These are phyloP conservation scores for Lagenaria siceraria DNA, from an alignment of 306 rosid species.

Conservation along the genomic window DNA sequence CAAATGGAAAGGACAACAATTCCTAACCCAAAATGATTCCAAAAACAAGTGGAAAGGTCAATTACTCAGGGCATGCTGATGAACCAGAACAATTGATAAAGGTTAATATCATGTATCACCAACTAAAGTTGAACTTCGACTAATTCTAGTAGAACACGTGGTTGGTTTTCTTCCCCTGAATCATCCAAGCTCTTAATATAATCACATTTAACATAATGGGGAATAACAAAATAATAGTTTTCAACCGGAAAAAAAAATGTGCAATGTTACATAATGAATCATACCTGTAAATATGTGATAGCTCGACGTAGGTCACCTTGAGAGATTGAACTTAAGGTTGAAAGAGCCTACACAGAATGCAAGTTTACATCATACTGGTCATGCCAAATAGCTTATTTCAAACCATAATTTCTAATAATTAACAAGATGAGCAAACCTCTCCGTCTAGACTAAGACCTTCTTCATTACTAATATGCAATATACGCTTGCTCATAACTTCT, in stretches of 20 bases:
- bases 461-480: slow-evolving; percentile 62
- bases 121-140: not conserved
- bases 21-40: no score
- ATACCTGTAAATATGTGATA: slow-evolving; percentile 85
- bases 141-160: not conserved
- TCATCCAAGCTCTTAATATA: not conserved
- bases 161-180: not conserved
- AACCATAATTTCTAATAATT: slow-evolving; percentile 4
- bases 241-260: not conserved
- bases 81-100: not conserved
- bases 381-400: not conserved
- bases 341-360: slow-evolving; percentile 43
- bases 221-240: not conserved
- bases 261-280: not conserved
- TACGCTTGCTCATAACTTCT: slow-evolving; percentile 65
- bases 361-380: not conserved
- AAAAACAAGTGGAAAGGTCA: no score
- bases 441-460: slow-evolving; percentile 75
- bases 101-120: not conserved
- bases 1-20: no score
- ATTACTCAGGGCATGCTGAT: not conserved
- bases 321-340: slow-evolving; percentile 74
- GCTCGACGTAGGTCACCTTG: slow-evolving; percentile 98
- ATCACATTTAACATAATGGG: not conserved
- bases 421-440: slow-evolving; percentile 35